Evolutionary conservation across 495 filamentous ascomycete genomes (phyloP).

Genomic region (Chaetomium fimeti): DNA sequence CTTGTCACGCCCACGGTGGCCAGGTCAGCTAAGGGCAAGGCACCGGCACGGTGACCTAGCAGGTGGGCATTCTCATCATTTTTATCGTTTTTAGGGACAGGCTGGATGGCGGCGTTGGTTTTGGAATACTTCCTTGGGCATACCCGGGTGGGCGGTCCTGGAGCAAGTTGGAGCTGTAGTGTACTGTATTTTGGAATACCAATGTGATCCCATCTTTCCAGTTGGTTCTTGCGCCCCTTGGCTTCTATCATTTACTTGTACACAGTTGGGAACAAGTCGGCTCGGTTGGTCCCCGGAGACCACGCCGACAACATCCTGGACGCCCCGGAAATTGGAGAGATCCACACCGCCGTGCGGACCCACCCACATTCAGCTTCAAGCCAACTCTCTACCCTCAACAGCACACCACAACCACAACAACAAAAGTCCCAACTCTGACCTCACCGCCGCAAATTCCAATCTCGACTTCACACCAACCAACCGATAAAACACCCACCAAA

Average conservation of each 20-base stretch:
- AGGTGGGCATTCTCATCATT: neutral
- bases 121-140: slow-evolving; percentile 7
- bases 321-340: neutral
- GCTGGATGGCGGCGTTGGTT: slow-evolving; percentile 2
- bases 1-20: slow-evolving; percentile 24
- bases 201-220: neutral
- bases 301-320: neutral
- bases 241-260: neutral
- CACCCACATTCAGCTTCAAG: neutral
- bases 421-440: no score
- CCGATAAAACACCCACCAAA: neutral
- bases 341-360: no score
- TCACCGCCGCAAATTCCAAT: neutral
- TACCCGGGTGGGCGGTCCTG: neutral
- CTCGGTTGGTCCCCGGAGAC: no score
- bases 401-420: neutral
- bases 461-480: neutral
- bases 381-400: neutral
- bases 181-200: neutral
- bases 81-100: neutral
- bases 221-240: neutral
- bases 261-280: neutral
- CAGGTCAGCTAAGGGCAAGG: slow-evolving; percentile 17
- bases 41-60: neutral
- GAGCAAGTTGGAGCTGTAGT: neutral